Evolutionary conservation across 2,329 filamentous ascomycete species (phyloP).

Genomic region (Stagonosporopsis chrysanthemi): DNA sequence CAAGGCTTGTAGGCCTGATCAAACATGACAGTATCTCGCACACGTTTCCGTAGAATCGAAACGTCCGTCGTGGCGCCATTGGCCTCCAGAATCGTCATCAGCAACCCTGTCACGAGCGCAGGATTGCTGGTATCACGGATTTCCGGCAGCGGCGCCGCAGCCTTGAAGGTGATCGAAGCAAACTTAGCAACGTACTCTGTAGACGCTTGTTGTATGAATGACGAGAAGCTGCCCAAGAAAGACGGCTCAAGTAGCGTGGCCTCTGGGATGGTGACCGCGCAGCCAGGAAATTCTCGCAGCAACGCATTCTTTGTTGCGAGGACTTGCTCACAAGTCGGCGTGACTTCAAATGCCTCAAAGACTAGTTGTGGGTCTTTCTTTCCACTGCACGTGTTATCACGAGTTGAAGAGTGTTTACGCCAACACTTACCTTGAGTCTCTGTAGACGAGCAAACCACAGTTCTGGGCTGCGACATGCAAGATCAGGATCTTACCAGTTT

Average conservation of each 20-base stretch:
- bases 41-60: constrained; percentile 60
- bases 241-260: constrained; percentile 45
- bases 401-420: neutral
- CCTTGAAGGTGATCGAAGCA: constrained; percentile 61
- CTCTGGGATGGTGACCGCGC: constrained; percentile 57
- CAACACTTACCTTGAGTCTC: constrained; percentile 40
- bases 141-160: constrained; percentile 59
- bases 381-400: constrained; percentile 19
- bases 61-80: constrained; percentile 55
- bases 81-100: constrained; percentile 67
- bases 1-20: constrained; percentile 61
- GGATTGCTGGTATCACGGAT: constrained; percentile 66
- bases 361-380: constrained; percentile 42
- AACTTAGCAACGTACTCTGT: constrained; percentile 63
- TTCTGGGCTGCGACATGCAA: constrained; percentile 60
- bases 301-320: constrained; percentile 61
- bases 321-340: constrained; percentile 61
- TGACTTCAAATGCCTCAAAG: constrained; percentile 70
- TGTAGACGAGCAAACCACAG: constrained; percentile 55
- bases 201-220: constrained; percentile 65
- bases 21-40: constrained; percentile 69
- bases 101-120: constrained; percentile 64
- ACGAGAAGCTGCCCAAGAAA: constrained; percentile 60
- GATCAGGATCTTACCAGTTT: constrained; percentile 46
- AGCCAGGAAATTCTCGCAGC: constrained; percentile 67